A percentile compares a stretch with the other conserved stretches of the same genome.
Conservation (phyloP, 768 basidiomycete genomes). For the Rhodotorula taiwanensis region DNA sequence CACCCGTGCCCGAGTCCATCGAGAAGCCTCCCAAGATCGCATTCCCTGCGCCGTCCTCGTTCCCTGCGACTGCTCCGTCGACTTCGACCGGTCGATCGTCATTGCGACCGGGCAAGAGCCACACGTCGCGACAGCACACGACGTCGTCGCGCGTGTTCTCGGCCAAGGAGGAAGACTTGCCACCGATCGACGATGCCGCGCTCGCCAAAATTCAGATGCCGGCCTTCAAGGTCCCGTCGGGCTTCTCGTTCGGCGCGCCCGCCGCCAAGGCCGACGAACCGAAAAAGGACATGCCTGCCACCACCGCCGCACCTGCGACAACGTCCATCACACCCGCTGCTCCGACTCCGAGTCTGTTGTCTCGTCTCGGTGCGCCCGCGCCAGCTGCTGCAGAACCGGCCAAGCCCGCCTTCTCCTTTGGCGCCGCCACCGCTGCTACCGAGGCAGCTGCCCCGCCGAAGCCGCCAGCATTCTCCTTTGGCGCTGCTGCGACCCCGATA, state of each 20-base stretch:
- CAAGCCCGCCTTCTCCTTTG: slow-evolving; percentile 16
- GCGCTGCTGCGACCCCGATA: too few relatives aligned
- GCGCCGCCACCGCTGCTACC: not conserved
- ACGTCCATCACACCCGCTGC: slow-evolving; percentile 6
- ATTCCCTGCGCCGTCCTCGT: slow-evolving; percentile 17
- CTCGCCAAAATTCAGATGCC: slow-evolving; percentile 21
- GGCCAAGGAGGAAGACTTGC: slow-evolving; percentile 33
- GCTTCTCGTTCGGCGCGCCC: slow-evolving; percentile 21
- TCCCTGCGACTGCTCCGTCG: not conserved
- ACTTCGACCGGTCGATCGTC: slow-evolving; percentile 11
- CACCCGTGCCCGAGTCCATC: not conserved
- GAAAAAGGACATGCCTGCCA: slow-evolving; percentile 2
- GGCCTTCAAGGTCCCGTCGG: slow-evolving; percentile 19
- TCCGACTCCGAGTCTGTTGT: not conserved
- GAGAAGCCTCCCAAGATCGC: slow-evolving; percentile 15
- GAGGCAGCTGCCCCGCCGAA: slow-evolving; percentile 26
- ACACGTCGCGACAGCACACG: slow-evolving; percentile 24
- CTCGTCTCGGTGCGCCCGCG: not conserved
- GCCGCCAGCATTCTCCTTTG: too few relatives aligned
- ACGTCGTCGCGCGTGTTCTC: slow-evolving; percentile 26
- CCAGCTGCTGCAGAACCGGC: not conserved
- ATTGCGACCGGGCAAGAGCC: slow-evolving; percentile 30
- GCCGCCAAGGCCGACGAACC: not conserved
- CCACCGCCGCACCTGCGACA: not conserved
- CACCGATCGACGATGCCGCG: slow-evolving; percentile 26